Conservation (phyloP, 2,329 filamentous ascomycete genomes). For the Pseudogymnoascus sp. region DNA sequence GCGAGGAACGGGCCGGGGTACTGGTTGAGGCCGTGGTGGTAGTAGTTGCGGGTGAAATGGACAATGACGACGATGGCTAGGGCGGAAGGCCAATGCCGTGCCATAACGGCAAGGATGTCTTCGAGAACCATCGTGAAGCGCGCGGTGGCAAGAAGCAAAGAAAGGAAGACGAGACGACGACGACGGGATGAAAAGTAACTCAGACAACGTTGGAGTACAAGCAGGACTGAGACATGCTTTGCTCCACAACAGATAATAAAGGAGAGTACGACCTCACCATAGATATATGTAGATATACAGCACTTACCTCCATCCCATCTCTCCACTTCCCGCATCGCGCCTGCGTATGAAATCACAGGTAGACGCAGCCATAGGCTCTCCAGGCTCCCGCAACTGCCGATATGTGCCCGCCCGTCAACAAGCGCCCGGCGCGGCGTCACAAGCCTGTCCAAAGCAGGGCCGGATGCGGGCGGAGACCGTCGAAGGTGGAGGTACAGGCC, state of each 20-base stretch:
- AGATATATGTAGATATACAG: not conserved
- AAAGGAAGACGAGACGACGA: not conserved
- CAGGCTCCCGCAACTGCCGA: not conserved
- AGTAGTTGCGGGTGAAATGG: conserved; percentile 43
- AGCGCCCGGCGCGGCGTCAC: not conserved
- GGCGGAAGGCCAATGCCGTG: conserved; percentile 38
- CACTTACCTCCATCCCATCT: not conserved
- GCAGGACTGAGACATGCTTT: not conserved
- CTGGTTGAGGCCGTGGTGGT: conserved; percentile 53
- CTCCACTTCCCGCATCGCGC: not conserved
- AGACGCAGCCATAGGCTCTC: not conserved
- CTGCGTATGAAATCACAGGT: not conserved
- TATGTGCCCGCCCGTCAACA: not conserved
- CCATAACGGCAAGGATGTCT: conserved; percentile 15
- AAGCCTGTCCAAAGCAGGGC: not conserved
- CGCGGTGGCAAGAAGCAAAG: not conserved
- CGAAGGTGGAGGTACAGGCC: not conserved
- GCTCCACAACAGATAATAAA: not conserved
- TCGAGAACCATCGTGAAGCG: conserved; percentile 17
- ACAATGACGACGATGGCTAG: conserved; percentile 28
- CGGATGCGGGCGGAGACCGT: not conserved
- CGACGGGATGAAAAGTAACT: not conserved
- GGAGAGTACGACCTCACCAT: not conserved
- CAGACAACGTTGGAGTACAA: not conserved
- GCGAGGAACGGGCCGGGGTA: conserved; percentile 69